Base-by-base conservation (phyloP, 2,329 filamentous ascomycete species). In the Xylariaceae sp. region DNA sequence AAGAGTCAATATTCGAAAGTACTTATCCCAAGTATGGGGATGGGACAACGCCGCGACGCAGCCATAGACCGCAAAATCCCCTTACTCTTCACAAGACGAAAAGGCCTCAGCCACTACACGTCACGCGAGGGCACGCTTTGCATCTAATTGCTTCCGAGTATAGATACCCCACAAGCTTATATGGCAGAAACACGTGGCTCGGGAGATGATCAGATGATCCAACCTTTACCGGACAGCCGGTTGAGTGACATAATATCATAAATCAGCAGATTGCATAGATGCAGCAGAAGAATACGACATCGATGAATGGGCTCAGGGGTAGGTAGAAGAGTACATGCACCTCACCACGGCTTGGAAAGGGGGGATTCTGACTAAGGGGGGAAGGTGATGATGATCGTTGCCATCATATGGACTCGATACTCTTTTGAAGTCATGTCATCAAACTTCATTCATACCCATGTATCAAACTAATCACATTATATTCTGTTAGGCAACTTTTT, bases 1-100 rank as follows among this genome's bases (percentile, higher is more conserved):
- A 78, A 89, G 94, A 63, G 94, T 99, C 70, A 97, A 97, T 73
- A 97, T 99, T 92, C 84, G 84, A 61, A 88, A 91, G 66, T 99
- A 96, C 72, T 80, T 99, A 55, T 85, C 86, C 57, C 91, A 94
- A 65, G 94, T 99, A 41, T 99, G 94, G 94, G 94, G 92, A 55
- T 99, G 94, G 94, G 86, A 94, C 60, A 85, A 90, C n/a, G 60
- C 63, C 40, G 68, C 68, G 44, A 49, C 53, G 16, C 63, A 63
- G 46, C 54, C 57, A 29, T 65, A 47, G 63, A 37, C 18, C 10
- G 1, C 34, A 12, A 30, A 2, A 10, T 18, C 19, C 36, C 18
- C 16, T 46, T 36, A 42, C 30, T 21, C 16, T 32, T 42, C 22
- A 36, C 16, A 43, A 40, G 22, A 47, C 16, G 41, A 36, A 36